These are phyloP conservation scores for Asterophora parasitica DNA, from an alignment of 768 basidiomycete genomes.

Conservation along the genomic window DNA sequence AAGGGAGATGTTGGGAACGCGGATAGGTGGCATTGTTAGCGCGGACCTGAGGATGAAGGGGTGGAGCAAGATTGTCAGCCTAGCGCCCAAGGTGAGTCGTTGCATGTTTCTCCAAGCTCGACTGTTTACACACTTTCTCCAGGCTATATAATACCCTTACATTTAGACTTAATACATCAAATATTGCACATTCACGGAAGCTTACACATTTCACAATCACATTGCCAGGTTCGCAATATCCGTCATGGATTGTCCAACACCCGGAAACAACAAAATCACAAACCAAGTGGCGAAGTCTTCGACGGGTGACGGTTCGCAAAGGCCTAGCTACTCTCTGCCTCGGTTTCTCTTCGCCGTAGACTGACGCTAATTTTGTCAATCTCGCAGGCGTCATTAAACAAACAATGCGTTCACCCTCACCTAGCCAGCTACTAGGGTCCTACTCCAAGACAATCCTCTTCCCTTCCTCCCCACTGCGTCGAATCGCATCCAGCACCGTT, in stretches of 20 bases:
- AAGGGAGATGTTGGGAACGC: conserved; percentile 90
- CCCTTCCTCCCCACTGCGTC: conserved; percentile 19
- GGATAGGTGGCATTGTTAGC: conserved; percentile 91
- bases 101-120: background rate
- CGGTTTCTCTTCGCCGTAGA: no score
- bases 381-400: no score
- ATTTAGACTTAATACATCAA: background rate
- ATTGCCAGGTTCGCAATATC: no score
- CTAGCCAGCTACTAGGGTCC: background rate
- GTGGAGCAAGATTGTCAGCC: conserved; percentile 90
- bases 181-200: background rate
- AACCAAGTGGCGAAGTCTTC: no score
- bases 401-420: no score
- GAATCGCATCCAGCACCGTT: conserved; percentile 21
- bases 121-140: background rate
- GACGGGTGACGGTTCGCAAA: no score
- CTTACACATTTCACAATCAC: background rate
- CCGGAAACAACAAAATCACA: no score
- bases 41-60: conserved; percentile 87
- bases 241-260: no score
- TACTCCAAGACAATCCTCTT: conserved; percentile 18
- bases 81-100: conserved; percentile 79
- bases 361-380: no score
- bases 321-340: no score
- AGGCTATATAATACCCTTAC: conserved; percentile 15